phyloP scores from a whole-genome alignment of 2,329 filamentous ascomycete genomes.

The Zasmidium angulare region DNA sequence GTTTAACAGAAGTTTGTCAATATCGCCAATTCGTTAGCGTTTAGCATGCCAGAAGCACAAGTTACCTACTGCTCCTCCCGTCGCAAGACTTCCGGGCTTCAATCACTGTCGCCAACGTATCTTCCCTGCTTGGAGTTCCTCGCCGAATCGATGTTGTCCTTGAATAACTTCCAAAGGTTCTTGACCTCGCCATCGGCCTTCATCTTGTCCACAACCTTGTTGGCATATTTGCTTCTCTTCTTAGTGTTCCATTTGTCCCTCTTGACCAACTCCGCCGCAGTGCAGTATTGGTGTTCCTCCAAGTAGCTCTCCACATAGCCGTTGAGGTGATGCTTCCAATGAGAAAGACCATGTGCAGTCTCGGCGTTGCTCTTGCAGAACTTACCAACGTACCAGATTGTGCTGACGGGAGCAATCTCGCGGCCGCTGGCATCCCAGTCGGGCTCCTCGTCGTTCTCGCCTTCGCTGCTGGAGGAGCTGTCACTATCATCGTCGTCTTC shows the following conservation, averaged over 20 bases:
- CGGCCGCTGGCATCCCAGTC: constrained; percentile 52
- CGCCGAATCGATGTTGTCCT: constrained; percentile 60
- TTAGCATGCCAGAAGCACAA: not conserved
- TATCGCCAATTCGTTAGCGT: not conserved
- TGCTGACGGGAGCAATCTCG: constrained; percentile 44
- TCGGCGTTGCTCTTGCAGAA: constrained; percentile 65
- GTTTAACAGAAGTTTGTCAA: not conserved
- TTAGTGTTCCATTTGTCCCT: constrained; percentile 62
- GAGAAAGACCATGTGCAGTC: constrained; percentile 68
- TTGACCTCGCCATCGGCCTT: constrained; percentile 57
- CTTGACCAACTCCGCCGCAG: constrained; percentile 57
- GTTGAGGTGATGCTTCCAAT: constrained; percentile 76
- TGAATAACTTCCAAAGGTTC: constrained; percentile 65
- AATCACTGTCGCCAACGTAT: constrained; percentile 12
- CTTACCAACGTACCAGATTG: constrained; percentile 55
- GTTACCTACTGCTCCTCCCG: not conserved
- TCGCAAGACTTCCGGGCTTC: not conserved
- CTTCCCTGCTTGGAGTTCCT: constrained; percentile 48
- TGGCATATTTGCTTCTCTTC: constrained; percentile 60
- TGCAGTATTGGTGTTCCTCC: constrained; percentile 57
- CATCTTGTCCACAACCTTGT: constrained; percentile 66
- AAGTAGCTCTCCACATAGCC: constrained; percentile 68
- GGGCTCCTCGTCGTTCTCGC: constrained; percentile 32
- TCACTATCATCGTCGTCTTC: constrained; percentile 52
- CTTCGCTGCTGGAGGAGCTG: constrained; percentile 31